Percentiles rank a stretch among this genome's conserved stretches.
Conservation (phyloP, 2,329 filamentous ascomycete species). For the Microthyrium microscopicum region DNA sequence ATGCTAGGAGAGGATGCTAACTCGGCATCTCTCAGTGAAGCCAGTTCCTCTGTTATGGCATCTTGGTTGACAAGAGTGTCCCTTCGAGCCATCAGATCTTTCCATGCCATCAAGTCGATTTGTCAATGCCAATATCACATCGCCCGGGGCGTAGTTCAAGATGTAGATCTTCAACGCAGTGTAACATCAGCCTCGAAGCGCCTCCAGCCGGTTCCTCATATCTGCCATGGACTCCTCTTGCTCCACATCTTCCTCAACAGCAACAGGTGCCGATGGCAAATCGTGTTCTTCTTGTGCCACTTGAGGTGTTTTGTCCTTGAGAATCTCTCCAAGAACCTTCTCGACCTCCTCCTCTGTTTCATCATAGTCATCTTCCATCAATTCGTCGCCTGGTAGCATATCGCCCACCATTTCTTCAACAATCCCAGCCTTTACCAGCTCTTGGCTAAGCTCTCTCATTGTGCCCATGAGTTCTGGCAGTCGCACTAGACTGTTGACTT, state of each 20-base stretch:
- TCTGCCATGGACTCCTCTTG: constrained; percentile 82
- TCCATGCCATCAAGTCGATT: too few relatives aligned
- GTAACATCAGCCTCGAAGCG: constrained; percentile 62
- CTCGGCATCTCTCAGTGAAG: too few relatives aligned
- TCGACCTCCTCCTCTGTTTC: constrained; percentile 75
- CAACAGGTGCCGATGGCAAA: constrained; percentile 34
- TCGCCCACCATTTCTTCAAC: constrained; percentile 97
- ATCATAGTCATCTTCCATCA: constrained; percentile 54
- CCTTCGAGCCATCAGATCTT: too few relatives aligned
- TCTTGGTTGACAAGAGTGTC: too few relatives aligned
- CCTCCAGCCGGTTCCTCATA: constrained; percentile 84
- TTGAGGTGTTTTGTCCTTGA: constrained; percentile 60
- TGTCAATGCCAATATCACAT: not conserved
- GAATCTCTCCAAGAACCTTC: constrained; percentile 77
- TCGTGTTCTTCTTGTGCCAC: constrained; percentile 38
- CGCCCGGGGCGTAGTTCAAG: not conserved
- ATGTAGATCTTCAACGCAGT: not conserved
- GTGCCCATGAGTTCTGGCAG: constrained; percentile 76
- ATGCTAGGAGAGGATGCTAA: too few relatives aligned
- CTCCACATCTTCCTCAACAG: constrained; percentile 59
- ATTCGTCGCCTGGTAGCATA: constrained; percentile 55
- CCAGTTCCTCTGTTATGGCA: too few relatives aligned
- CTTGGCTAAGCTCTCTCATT: constrained; percentile 73
- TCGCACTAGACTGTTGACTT: constrained; percentile 73
- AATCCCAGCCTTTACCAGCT: constrained; percentile 86